Percentiles rank a stretch among this genome's conserved stretches.
Evolutionary conservation across 2,329 filamentous ascomycete species (phyloP).

Genomic region (Fonsecaea monophora): DNA sequence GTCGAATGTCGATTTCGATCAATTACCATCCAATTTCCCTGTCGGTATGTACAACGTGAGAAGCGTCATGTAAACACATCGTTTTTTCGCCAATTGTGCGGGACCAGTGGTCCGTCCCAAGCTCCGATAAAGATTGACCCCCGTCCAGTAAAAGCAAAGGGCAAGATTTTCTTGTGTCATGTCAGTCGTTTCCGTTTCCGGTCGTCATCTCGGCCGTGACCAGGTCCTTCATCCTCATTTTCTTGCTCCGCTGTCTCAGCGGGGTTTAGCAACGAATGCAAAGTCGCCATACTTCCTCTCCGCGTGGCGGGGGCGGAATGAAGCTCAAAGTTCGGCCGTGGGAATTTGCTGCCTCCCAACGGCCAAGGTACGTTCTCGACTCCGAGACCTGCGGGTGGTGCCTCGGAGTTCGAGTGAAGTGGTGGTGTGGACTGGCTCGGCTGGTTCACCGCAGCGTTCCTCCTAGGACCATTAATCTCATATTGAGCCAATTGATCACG

Average conservation of each 20-base stretch:
- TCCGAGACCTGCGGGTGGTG: conserved; percentile 34
- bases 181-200: conserved; percentile 66
- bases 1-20: not conserved
- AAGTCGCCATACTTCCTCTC: conserved; percentile 73
- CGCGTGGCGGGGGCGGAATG: conserved; percentile 68
- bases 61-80: not conserved
- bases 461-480: conserved; percentile 64
- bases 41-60: not conserved
- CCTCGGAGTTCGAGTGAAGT: conserved; percentile 29
- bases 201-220: conserved; percentile 66
- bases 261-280: conserved; percentile 71
- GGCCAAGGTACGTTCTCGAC: conserved; percentile 37
- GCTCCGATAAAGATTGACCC: not conserved
- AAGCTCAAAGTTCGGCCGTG: conserved; percentile 36
- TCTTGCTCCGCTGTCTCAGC: conserved; percentile 71
- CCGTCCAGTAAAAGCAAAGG: conserved; percentile 8
- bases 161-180: conserved; percentile 42
- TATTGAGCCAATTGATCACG: conserved; percentile 70
- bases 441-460: conserved; percentile 43
- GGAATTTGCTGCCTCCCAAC: conserved; percentile 36
- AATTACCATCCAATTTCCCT: conserved; percentile 4
- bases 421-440: conserved; percentile 35
- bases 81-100: conserved; percentile 9
- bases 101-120: not conserved
- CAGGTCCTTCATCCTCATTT: conserved; percentile 64